Percentiles rank a stretch among this genome's conserved stretches.
Evolutionary conservation across 1,139 yeast genomes (phyloP).

Genomic region (Geotrichum histeridarum): DNA sequence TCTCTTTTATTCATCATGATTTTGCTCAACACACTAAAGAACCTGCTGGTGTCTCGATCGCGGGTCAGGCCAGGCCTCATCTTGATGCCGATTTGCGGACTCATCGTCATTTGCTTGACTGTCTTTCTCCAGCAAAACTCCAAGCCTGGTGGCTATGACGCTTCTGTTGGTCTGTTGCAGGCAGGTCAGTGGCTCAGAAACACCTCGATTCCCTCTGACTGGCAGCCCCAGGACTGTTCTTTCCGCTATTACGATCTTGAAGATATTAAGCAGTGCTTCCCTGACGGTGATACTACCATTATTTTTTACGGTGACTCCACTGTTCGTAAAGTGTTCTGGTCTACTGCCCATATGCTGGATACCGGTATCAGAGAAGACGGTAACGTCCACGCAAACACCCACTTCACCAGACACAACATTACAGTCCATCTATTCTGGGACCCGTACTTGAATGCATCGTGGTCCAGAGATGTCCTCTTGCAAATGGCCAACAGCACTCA

Average conservation of each 20-base stretch:
- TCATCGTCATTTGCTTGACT: not conserved
- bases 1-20: too few species aligned
- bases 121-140: not conserved
- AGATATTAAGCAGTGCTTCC: slow-evolving; percentile 2
- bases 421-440: slow-evolving; percentile 9
- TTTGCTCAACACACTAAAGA: too few species aligned
- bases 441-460: slow-evolving; percentile 9
- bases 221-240: slow-evolving; percentile 13
- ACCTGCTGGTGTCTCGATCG: not conserved
- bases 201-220: not conserved
- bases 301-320: slow-evolving; percentile 17
- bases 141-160: not conserved
- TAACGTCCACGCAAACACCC: slow-evolving; percentile 8
- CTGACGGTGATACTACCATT: slow-evolving; percentile 1
- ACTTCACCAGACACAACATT: slow-evolving; percentile 7
- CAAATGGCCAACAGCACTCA: not conserved
- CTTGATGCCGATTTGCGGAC: not conserved
- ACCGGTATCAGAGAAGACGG: not conserved
- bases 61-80: not conserved
- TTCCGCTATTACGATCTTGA: slow-evolving; percentile 5
- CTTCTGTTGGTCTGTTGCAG: not conserved
- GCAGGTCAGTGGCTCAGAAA: slow-evolving; percentile 9
- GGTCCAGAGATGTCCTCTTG: not conserved
- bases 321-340: slow-evolving; percentile 15
- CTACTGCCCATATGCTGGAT: slow-evolving; percentile 7